Evolutionary conservation across 208 protist genomes (phyloP).

Genomic region (Trypanosoma mega): DNA sequence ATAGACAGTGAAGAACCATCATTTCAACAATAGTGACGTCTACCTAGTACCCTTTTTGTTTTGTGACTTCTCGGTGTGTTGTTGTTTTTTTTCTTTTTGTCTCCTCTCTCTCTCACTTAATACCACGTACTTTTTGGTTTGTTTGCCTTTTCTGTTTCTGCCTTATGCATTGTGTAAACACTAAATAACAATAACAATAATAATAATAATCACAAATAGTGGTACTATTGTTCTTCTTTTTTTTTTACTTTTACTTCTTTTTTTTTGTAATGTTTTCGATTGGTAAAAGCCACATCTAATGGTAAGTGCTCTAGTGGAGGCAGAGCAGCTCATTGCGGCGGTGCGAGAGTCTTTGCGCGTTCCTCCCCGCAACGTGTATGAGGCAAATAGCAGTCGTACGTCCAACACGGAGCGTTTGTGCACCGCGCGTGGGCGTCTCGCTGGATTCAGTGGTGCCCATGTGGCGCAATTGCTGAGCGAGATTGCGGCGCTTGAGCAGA

Average conservation of each 20-base stretch:
- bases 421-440: slow-evolving; percentile 25
- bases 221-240: too few relatives aligned
- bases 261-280: not conserved
- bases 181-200: too few relatives aligned
- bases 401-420: slow-evolving; percentile 48
- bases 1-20: too few relatives aligned
- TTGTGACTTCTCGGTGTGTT: not conserved
- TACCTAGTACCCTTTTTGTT: too few relatives aligned
- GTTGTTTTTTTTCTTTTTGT: too few relatives aligned
- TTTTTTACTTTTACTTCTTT: too few relatives aligned
- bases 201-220: too few relatives aligned
- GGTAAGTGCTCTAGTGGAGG: slow-evolving; percentile 30
- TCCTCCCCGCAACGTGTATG: slow-evolving; percentile 62
- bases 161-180: too few relatives aligned
- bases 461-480: slow-evolving; percentile 34
- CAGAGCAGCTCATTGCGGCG: slow-evolving; percentile 32
- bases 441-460: slow-evolving; percentile 52
- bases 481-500: slow-evolving; percentile 34
- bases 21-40: too few relatives aligned
- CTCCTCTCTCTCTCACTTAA: too few relatives aligned
- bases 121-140: too few relatives aligned
- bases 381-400: slow-evolving; percentile 43
- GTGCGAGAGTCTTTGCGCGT: slow-evolving; percentile 47
- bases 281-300: slow-evolving; percentile 1
- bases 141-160: too few relatives aligned